A percentile compares a stretch with the other conserved stretches of the same genome.
phyloP scores from a whole-genome alignment of 2,329 filamentous ascomycete species.

The Lecanicillium sp. region DNA sequence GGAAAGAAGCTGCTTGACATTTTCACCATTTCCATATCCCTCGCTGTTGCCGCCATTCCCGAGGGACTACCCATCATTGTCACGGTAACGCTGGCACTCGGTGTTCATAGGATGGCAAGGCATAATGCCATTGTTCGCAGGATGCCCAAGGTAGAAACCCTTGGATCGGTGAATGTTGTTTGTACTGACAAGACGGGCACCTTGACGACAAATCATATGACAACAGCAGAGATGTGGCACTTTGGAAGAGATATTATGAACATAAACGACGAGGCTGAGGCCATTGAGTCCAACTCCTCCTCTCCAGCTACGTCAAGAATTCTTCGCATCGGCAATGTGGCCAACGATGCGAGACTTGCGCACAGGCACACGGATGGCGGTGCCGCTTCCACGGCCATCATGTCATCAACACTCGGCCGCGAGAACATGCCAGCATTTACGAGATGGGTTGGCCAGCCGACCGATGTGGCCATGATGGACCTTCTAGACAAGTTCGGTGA shows the following conservation, averaged over 20 bases:
- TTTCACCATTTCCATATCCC: slow-evolving; percentile 93
- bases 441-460: slow-evolving; percentile 93
- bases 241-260: slow-evolving; percentile 59
- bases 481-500: slow-evolving; percentile 85
- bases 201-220: slow-evolving; percentile 97
- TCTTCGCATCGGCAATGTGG: slow-evolving; percentile 87
- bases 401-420: slow-evolving; percentile 70
- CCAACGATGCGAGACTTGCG: slow-evolving; percentile 83
- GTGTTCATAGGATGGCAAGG: slow-evolving; percentile 92
- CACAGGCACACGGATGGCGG: slow-evolving; percentile 61
- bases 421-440: slow-evolving; percentile 59
- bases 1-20: slow-evolving; percentile 87
- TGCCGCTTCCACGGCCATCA: slow-evolving; percentile 61
- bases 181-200: slow-evolving; percentile 96
- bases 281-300: slow-evolving; percentile 44
- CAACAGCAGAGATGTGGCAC: slow-evolving; percentile 92
- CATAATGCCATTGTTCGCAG: slow-evolving; percentile 91
- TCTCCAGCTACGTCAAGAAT: slow-evolving; percentile 72
- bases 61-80: slow-evolving; percentile 97
- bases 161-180: slow-evolving; percentile 98
- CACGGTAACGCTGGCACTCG: slow-evolving; percentile 88
- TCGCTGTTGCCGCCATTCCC: slow-evolving; percentile 92
- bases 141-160: slow-evolving; percentile 92
- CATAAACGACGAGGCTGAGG: slow-evolving; percentile 46
- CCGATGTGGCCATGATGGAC: slow-evolving; percentile 94